Conservation (phyloP, 164 flowering plant genomes). For the Vitis rupestris region DNA sequence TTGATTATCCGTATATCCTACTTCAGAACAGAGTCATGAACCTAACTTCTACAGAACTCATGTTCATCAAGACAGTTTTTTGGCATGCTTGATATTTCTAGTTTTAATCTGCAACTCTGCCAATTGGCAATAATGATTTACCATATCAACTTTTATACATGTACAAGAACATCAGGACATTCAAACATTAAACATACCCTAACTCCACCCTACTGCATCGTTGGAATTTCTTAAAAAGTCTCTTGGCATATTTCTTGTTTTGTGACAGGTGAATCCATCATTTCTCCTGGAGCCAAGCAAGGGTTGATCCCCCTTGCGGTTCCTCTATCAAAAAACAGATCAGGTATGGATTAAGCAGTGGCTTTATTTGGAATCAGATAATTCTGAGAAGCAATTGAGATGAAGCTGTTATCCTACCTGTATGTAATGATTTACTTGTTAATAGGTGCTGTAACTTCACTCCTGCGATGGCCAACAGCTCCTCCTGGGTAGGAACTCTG, state of each 20-base stretch:
- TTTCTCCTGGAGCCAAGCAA: constrained; percentile 77
- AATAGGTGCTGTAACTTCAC: constrained; percentile 68
- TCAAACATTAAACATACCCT: no score
- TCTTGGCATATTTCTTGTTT: background rate
- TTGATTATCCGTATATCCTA: no score
- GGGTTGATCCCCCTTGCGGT: constrained; percentile 79
- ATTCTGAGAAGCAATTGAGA: background rate
- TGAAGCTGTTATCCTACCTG: background rate
- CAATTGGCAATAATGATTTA: no score
- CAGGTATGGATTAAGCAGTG: constrained; percentile 44
- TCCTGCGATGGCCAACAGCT: constrained; percentile 93
- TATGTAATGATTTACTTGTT: background rate
- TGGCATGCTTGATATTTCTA: no score
- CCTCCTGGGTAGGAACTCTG: constrained; percentile 62
- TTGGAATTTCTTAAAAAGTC: background rate
- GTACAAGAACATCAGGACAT: no score
- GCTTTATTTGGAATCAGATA: constrained; percentile 6
- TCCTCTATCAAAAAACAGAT: constrained; percentile 61
- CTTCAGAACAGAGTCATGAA: no score
- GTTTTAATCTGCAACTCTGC: no score
- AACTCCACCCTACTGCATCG: no score
- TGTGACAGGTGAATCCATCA: constrained; percentile 59
- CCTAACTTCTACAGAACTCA: no score
- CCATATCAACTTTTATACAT: no score
- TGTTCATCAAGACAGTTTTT: no score